Evolutionary conservation across 2,329 filamentous ascomycete species (phyloP), one percentile per base, ranked within the genome.

Genomic region (Fusarium paranaense): DNA sequence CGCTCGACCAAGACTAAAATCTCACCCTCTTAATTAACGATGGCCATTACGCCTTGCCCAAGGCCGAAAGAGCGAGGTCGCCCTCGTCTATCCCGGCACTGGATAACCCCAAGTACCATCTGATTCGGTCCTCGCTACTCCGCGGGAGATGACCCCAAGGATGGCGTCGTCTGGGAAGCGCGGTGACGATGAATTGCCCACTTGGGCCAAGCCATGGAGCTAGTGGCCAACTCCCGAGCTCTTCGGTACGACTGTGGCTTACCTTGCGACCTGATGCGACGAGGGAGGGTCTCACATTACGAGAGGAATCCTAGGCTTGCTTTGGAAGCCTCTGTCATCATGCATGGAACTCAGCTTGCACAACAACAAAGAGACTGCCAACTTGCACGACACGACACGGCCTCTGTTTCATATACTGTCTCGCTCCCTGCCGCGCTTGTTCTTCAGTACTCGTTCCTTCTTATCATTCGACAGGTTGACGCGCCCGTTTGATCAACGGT

Each of bases 141-240:
- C 18, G 10, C 30, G 33, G 20, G 32, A 27, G 33, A 37, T 25
- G 54, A 58, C 54, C n/a, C 32, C 20, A 25, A 27, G 22, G 56
- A 59, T 59, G 56, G 33, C 56, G 22, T 40, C 56, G 25, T 38
- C 37, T 59, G 11, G 33, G 56, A 59, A 37, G 56, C 33, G 22
- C 56, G n/a, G 22, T n/a, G 59, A 50, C 22, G 59, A 37, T 52
- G 45, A 56, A 54, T 40, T 63, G 33, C 45, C 33, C 27, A 20
- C 32, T 62, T 62, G 32, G 60, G 32, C 18, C 32, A 30, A 32
- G 45, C 16, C 27, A 62, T 62, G 25, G 40, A 37, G 40, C 60
- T 63, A 63, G 47, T 63, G 60, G 60, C 45, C 60, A 52, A 54
- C 27, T 63, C 45, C 60, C 45, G 45, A 30, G 22, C 45, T 54